Percentiles rank a stretch among this genome's conserved stretches.
phyloP scores from a whole-genome alignment of 2,329 filamentous ascomycete genomes.

The Colletotrichum musicola region DNA sequence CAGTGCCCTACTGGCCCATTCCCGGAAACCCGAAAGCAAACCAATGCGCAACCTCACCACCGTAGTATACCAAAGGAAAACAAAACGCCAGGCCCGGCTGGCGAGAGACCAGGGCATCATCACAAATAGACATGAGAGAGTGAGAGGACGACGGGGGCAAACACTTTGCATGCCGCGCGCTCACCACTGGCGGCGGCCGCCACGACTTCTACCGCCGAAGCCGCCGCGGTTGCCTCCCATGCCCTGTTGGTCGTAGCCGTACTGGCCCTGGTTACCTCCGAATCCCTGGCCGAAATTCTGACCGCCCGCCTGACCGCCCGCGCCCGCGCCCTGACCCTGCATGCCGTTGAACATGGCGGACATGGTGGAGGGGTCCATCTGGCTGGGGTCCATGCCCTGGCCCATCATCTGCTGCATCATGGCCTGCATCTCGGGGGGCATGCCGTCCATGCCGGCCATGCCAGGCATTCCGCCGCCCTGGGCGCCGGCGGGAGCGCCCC shows the following conservation, averaged over 20 bases:
- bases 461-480: slow-evolving; percentile 55
- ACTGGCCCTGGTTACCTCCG: slow-evolving; percentile 65
- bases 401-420: slow-evolving; percentile 81
- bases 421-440: slow-evolving; percentile 74
- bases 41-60: slow-evolving; percentile 27
- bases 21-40: slow-evolving; percentile 30
- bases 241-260: slow-evolving; percentile 61
- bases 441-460: slow-evolving; percentile 72
- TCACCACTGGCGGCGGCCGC: slow-evolving; percentile 44
- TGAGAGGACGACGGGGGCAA: neutral
- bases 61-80: slow-evolving; percentile 9
- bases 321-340: slow-evolving; percentile 60
- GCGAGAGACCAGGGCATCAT: slow-evolving; percentile 22
- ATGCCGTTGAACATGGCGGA: slow-evolving; percentile 71
- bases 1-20: slow-evolving; percentile 15
- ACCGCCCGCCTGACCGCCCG: slow-evolving; percentile 60
- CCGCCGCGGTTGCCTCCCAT: slow-evolving; percentile 56
- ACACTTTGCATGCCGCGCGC: neutral
- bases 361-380: slow-evolving; percentile 73
- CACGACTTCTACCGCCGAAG: slow-evolving; percentile 45
- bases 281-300: slow-evolving; percentile 66
- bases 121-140: slow-evolving; percentile 7
- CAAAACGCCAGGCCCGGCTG: slow-evolving; percentile 32
- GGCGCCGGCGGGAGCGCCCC: slow-evolving; percentile 47
- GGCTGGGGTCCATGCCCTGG: slow-evolving; percentile 72